phyloP scores from a whole-genome alignment of 495 filamentous ascomycete species.

The Apiosordaria backusii region DNA sequence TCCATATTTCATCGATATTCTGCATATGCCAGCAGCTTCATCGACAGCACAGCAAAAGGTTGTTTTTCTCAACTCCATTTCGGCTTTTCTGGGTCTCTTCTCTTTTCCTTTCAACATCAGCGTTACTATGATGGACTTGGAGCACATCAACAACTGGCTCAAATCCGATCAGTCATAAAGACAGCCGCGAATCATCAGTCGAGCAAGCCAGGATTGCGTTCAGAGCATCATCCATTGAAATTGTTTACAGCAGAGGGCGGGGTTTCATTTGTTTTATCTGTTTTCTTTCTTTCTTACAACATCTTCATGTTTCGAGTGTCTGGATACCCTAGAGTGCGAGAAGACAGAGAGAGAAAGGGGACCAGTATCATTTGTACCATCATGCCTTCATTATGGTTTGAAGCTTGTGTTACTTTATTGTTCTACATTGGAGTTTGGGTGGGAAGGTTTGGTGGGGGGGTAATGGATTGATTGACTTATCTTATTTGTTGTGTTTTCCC shows the following conservation, averaged over 20 bases:
- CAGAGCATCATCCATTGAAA: background rate
- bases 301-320: background rate
- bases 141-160: background rate
- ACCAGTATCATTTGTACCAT: background rate
- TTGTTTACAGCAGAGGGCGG: background rate
- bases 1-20: no score
- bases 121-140: background rate
- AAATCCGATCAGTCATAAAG: background rate
- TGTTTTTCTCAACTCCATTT: background rate
- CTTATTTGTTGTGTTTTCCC: background rate
- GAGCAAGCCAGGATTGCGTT: background rate
- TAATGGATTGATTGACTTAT: background rate
- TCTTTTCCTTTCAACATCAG: background rate
- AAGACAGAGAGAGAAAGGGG: background rate
- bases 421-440: conserved; percentile 1
- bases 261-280: background rate
- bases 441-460: background rate
- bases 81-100: background rate
- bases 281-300: background rate
- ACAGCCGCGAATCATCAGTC: background rate
- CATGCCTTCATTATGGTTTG: background rate
- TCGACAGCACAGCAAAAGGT: background rate
- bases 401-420: background rate
- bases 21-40: no score
- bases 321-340: background rate